Conservation (phyloP, 805 yeast genomes). For the Spathaspora hagerdaliae region DNA sequence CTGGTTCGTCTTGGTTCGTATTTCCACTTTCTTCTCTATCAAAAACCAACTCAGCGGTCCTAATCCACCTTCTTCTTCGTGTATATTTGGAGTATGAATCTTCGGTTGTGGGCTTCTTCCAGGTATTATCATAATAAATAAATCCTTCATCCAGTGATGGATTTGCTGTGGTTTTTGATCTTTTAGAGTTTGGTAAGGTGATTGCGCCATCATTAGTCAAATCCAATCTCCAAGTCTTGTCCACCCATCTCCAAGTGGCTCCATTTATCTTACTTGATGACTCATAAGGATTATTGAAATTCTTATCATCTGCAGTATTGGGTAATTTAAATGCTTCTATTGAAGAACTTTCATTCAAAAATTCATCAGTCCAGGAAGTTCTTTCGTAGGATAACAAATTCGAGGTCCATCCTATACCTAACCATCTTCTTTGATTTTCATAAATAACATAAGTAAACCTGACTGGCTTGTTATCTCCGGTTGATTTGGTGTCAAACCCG, state of each 20-base stretch:
- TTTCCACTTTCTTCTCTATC: slow-evolving; percentile 4
- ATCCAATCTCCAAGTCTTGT: slow-evolving; percentile 87
- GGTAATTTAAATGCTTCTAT: slow-evolving; percentile 81
- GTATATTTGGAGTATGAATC: slow-evolving; percentile 89
- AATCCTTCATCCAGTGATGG: slow-evolving; percentile 83
- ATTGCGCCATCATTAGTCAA: slow-evolving; percentile 84
- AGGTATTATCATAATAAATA: slow-evolving; percentile 85
- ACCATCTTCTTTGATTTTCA: slow-evolving; percentile 96
- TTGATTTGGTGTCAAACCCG: slow-evolving; percentile 12
- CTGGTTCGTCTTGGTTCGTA: not conserved
- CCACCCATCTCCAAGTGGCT: slow-evolving; percentile 93
- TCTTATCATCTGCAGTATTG: slow-evolving; percentile 35
- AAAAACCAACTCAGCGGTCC: slow-evolving; percentile 81
- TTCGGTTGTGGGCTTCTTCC: slow-evolving; percentile 88
- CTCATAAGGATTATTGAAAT: not conserved
- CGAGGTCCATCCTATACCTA: slow-evolving; percentile 97
- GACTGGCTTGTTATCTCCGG: slow-evolving; percentile 44
- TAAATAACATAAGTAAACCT: slow-evolving; percentile 87
- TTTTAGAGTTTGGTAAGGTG: slow-evolving; percentile 60
- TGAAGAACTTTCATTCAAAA: slow-evolving; percentile 76
- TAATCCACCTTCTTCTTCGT: slow-evolving; percentile 91
- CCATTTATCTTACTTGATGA: slow-evolving; percentile 45
- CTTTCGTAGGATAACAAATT: slow-evolving; percentile 89
- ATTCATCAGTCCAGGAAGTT: slow-evolving; percentile 97
- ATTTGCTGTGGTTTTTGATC: slow-evolving; percentile 54